A percentile compares a stretch with the other conserved stretches of the same genome.
Conservation (phyloP, 352 stramenopile species). For the Blastocystis hominis region DNA sequence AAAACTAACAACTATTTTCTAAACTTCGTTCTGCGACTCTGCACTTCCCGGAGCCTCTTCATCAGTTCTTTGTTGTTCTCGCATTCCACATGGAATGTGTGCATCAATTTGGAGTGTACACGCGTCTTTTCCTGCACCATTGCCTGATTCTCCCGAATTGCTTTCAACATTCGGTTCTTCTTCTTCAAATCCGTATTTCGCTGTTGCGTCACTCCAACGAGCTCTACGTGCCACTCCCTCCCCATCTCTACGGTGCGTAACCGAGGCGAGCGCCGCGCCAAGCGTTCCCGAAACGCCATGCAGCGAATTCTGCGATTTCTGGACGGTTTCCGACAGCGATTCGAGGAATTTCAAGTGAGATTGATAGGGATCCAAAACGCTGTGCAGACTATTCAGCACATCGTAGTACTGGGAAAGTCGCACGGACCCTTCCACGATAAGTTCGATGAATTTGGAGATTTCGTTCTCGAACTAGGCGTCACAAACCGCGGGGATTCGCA, state of each 20-base stretch:
- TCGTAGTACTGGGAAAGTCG: slow-evolving; percentile 26
- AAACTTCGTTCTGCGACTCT: slow-evolving; percentile 8
- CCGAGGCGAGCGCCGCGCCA: background rate
- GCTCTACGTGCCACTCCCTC: background rate
- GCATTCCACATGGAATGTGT: slow-evolving; percentile 24
- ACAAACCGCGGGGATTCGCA: background rate
- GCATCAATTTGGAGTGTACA: slow-evolving; percentile 9
- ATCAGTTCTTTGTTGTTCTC: slow-evolving; percentile 29
- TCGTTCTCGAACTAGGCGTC: slow-evolving; percentile 37
- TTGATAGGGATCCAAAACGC: background rate
- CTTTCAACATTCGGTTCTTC: background rate
- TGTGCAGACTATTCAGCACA: background rate
- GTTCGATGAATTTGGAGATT: slow-evolving; percentile 17
- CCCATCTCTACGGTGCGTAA: background rate
- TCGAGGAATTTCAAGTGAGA: background rate
- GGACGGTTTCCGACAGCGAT: background rate
- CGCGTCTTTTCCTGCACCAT: slow-evolving; percentile 28
- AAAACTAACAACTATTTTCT: background rate
- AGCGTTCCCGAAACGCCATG: background rate
- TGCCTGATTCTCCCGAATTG: background rate
- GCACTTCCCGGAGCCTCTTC: slow-evolving; percentile 35
- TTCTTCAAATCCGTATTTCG: slow-evolving; percentile 50
- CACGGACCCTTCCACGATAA: background rate
- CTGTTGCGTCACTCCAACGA: background rate
- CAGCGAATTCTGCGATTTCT: background rate